Evolutionary conservation across 106 monocot genomes (phyloP).

Genomic region (Apostasia shenzhenica): DNA sequence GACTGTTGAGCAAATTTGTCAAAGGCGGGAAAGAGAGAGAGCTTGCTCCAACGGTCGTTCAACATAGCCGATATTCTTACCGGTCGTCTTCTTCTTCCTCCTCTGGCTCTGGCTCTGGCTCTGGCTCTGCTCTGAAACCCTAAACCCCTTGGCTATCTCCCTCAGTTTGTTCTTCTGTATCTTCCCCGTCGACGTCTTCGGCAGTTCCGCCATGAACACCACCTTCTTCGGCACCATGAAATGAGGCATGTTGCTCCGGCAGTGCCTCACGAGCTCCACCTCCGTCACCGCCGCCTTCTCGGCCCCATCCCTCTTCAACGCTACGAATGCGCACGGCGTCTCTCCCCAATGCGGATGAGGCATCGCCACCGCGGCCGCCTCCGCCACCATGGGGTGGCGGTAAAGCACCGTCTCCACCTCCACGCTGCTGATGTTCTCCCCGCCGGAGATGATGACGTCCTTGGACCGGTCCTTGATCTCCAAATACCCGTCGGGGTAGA

Average conservation of each 20-base stretch:
- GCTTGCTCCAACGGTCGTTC: too few species aligned
- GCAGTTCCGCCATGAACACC: conserved; percentile 56
- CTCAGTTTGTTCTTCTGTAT: conserved; percentile 45
- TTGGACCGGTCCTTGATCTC: conserved; percentile 84
- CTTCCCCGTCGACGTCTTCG: conserved; percentile 54
- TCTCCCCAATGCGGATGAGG: conserved; percentile 76
- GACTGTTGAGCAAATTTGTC: too few species aligned
- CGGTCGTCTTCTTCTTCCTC: too few species aligned
- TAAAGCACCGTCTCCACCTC: conserved; percentile 77
- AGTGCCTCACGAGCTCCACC: conserved; percentile 37
- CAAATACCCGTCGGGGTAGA: conserved; percentile 74
- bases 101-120: too few species aligned
- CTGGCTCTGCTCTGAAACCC: too few species aligned
- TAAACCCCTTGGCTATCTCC: conserved; percentile 15
- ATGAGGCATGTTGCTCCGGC: conserved; percentile 34
- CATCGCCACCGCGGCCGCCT: conserved; percentile 85
- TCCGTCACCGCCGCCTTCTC: conserved; percentile 11
- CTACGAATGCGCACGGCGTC: conserved; percentile 75
- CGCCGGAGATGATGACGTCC: conserved; percentile 90
- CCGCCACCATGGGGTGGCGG: conserved; percentile 39
- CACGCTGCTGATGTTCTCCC: conserved; percentile 93
- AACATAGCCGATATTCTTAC: too few species aligned
- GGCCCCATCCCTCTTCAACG: conserved; percentile 1
- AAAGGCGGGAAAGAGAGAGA: too few species aligned
- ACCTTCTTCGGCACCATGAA: conserved; percentile 83